These are phyloP conservation scores for Phoenix dactylifera DNA, from an alignment of 176 grass and related monocot genomes.

Conservation along the genomic window DNA sequence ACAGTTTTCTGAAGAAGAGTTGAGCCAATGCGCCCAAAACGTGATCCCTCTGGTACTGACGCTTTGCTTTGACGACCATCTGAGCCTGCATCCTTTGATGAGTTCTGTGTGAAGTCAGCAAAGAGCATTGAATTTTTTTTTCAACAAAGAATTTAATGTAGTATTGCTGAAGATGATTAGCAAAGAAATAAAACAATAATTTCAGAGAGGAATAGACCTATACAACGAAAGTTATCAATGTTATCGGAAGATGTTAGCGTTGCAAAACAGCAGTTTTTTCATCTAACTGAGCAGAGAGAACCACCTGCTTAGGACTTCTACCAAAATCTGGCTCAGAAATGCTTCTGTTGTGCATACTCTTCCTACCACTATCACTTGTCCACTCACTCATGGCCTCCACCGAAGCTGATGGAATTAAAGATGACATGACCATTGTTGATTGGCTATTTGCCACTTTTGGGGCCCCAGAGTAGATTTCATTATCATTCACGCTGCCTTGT, in stretches of 20 bases:
- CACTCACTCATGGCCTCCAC: conserved; percentile 59
- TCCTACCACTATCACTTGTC: conserved; percentile 42
- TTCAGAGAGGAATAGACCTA: too few species aligned
- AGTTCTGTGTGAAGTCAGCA: conserved; percentile 12
- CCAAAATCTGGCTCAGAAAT: conserved; percentile 95
- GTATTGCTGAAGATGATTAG: too few species aligned
- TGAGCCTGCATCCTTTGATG: conserved; percentile 38
- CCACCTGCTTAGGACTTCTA: conserved; percentile 76
- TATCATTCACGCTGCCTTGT: conserved; percentile 42
- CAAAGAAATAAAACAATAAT: too few species aligned
- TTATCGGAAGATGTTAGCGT: too few species aligned
- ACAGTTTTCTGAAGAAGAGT: conserved; percentile 72
- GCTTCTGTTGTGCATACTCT: conserved; percentile 66
- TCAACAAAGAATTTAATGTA: too few species aligned
- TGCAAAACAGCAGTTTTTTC: too few species aligned
- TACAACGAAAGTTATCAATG: too few species aligned
- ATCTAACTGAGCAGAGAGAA: background rate
- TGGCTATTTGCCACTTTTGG: conserved; percentile 39
- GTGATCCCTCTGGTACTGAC: conserved; percentile 42
- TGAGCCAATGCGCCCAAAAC: conserved; percentile 76
- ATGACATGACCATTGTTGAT: conserved; percentile 1
- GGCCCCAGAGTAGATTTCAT: conserved; percentile 34
- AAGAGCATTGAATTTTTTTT: background rate
- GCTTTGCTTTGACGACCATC: conserved; percentile 39
- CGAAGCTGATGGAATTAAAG: conserved; percentile 1